Evolutionary conservation across 1,139 yeast genomes (phyloP), one percentile per base, ranked within the genome.

Genomic region (Meyerozyma elateridarum): DNA sequence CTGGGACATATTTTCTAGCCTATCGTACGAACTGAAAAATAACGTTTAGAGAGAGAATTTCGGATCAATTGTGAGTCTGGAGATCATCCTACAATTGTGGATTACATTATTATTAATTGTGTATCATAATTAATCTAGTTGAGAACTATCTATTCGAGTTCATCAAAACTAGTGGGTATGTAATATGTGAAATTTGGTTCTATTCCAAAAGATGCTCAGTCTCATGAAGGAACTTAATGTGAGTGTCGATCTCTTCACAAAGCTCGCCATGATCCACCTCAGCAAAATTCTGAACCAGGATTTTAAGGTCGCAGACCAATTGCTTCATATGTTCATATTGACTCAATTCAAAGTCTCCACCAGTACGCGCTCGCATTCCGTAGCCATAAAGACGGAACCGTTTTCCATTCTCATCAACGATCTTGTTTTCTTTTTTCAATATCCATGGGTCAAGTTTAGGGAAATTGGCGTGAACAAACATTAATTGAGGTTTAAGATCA

Each of bases 401-500:
- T 4, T 65, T 51, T 6, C 73, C 77, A 15, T 62, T 61, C 22
- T 56, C 61, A 35, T 68, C 59, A 27, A 66, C 49, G 20, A 73
- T 61, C 36, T 64, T 67, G 4, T 66, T 61, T 4, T 62, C 61
- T 14, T 48, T 45, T 42, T 61, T 62, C 37, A 76, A 58, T 7
- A 56, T 56, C 61, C 76, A 68, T 2, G 85, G 85, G 43, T 79
- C 74, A 38, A 79, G 62, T 51, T 79, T 79, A 17, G 81, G 81
- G 59, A 66, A 74, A 49, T 79, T 78, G 31, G 83, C 74, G 49
- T 82, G 88, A 35, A 80, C 72, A 44, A 81, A 79, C 42, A 75
- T 50, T 26, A 72, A 59, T 14, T 64, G 48, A 2, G 79, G 74
- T 25, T 36, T 34, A 22, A 28, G 38, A 20, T 43, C 46, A 14